Conservation (phyloP, 441 rosid genomes). For the Adansonia grandidieri region DNA sequence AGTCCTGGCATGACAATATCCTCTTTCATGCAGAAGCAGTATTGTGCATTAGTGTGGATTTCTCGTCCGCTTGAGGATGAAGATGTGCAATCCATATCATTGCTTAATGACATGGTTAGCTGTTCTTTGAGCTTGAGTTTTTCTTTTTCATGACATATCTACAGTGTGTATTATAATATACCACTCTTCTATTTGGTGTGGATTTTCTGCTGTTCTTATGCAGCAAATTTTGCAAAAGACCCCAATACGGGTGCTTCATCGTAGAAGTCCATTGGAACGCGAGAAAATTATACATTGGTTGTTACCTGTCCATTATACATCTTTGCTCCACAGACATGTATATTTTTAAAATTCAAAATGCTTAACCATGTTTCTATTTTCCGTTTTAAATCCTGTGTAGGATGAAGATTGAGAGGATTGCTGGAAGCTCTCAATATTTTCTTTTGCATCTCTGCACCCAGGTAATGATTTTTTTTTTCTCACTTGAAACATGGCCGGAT, state of each 20-base stretch:
- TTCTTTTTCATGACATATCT: conserved; percentile 7
- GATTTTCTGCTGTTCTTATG: conserved; percentile 26
- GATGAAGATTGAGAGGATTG: conserved; percentile 86
- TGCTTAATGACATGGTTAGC: conserved; percentile 70
- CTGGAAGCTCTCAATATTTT: conserved; percentile 76
- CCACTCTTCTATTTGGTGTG: conserved; percentile 1
- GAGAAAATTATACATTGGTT: conserved; percentile 84
- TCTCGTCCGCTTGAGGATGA: conserved; percentile 81
- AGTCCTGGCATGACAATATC: conserved; percentile 10
- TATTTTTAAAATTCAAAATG: conserved; percentile 8
- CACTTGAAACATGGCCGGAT: conserved; percentile 3
- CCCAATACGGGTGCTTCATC: conserved; percentile 95
- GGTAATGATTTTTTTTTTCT: conserved; percentile 44
- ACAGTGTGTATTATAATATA: neutral
- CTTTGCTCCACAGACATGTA: neutral
- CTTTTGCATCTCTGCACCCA: conserved; percentile 94
- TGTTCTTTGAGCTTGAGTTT: conserved; percentile 23
- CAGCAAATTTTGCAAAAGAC: conserved; percentile 87
- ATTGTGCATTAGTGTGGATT: conserved; percentile 92
- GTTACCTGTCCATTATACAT: conserved; percentile 28
- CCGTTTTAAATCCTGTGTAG: conserved; percentile 41
- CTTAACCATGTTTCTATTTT: conserved; percentile 14
- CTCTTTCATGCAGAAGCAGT: conserved; percentile 73
- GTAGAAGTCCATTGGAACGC: conserved; percentile 92
- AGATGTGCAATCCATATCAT: conserved; percentile 59